phyloP scores from a whole-genome alignment of 257 asterid genomes.

The Cinchona pubescens region DNA sequence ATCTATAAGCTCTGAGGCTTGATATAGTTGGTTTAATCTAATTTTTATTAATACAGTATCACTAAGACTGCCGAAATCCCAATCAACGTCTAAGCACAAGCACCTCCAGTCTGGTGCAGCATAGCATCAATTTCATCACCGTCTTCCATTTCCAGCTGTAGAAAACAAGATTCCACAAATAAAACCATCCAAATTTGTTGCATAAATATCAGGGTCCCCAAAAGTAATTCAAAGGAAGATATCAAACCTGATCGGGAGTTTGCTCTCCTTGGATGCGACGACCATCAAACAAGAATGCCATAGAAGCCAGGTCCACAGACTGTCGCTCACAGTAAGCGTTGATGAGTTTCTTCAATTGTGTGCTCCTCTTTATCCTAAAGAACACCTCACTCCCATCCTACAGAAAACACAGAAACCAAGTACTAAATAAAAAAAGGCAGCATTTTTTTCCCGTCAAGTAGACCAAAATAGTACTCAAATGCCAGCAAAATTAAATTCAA shows the following conservation, averaged over 20 bases:
- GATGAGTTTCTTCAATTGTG: conserved; percentile 42
- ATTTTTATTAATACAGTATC: background rate
- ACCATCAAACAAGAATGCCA: conserved; percentile 42
- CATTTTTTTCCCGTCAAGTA: background rate
- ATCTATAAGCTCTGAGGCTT: background rate
- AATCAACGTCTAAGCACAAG: background rate
- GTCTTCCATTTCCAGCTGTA: conserved; percentile 42
- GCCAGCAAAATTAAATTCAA: background rate
- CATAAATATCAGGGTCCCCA: background rate
- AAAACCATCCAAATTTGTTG: background rate
- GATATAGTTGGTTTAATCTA: background rate
- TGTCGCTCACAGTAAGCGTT: conserved; percentile 45
- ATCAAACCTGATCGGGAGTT: conserved; percentile 42
- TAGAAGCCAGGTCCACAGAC: conserved; percentile 30
- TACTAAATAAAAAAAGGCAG: background rate
- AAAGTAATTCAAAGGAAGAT: background rate
- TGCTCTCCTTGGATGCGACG: conserved; percentile 35
- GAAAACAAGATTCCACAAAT: background rate
- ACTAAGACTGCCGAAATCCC: background rate
- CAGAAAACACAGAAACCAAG: background rate
- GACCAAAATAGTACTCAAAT: background rate
- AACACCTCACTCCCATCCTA: conserved; percentile 43
- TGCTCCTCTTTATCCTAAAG: conserved; percentile 39
- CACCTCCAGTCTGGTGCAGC: conserved; percentile 37
- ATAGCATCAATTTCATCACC: conserved; percentile 49